Evolutionary conservation across 176 grass and related monocot genomes (phyloP), one percentile per base, ranked within the genome.

Genomic region (Phyllostachys edulis): DNA sequence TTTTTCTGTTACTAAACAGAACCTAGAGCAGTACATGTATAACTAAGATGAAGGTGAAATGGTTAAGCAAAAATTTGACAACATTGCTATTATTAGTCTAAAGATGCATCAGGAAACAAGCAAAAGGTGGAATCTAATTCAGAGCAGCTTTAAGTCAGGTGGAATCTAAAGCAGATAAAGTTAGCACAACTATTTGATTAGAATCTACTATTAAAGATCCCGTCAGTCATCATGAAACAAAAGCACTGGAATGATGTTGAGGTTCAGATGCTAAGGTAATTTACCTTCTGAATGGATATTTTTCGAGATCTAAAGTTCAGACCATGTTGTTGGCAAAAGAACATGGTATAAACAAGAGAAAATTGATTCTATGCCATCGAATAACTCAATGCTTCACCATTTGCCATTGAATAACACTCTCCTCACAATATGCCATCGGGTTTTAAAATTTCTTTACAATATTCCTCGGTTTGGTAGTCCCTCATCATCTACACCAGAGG

Each of bases 401-500:
- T n/a, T n/a, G n/a, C n/a, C n/a, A n/a, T n/a, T n/a, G n/a, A n/a
- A n/a, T n/a, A n/a, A n/a, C n/a, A n/a, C n/a, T n/a, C n/a, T n/a
- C n/a, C n/a, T n/a, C n/a, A n/a, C n/a, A n/a, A n/a, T n/a, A n/a
- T n/a, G n/a, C n/a, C n/a, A n/a, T n/a, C n/a, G n/a, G n/a, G n/a
- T n/a, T n/a, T n/a, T n/a, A n/a, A n/a, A n/a, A n/a, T n/a, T n/a
- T n/a, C n/a, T n/a, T n/a, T n/a, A n/a, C n/a, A n/a, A n/a, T n/a
- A n/a, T 85, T 69, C 87, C 36, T 75, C 67, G 82, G 70, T 69
- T 66, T 67, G 73, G 14, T 44, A 80, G 41, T 59, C 82, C 69
- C 40, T 90, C 89, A 63, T 93, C 89, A 88, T 95, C 96, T 98
- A 71, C 57, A 86, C 57, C 79, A 84, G 83, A 91, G 75, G 63